Conservation (phyloP, 148 eudicot species). For the Tetragonia tetragonoides region DNA sequence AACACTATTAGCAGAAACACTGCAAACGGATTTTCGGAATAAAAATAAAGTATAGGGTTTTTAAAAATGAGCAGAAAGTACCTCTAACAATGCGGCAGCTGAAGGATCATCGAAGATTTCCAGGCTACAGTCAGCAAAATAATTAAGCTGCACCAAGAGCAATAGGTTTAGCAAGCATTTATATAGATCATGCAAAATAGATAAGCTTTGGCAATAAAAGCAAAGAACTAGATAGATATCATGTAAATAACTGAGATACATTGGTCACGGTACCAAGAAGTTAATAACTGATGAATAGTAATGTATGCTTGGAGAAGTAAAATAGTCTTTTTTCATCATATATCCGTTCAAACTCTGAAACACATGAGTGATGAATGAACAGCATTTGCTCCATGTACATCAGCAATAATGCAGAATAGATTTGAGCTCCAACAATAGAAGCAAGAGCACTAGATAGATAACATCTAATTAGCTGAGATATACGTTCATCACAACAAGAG, state of each 20-base stretch:
- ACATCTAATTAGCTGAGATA: no score
- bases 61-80: slow-evolving; percentile 19
- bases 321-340: no score
- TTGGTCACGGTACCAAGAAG: background rate
- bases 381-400: no score
- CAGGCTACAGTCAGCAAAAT: slow-evolving; percentile 86
- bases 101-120: slow-evolving; percentile 95
- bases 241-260: background rate
- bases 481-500: no score
- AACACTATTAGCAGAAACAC: no score
- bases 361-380: no score
- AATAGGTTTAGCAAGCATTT: slow-evolving; percentile 19
- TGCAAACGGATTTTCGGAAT: background rate
- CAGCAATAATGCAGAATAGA: no score
- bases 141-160: slow-evolving; percentile 69
- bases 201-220: background rate
- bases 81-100: slow-evolving; percentile 82
- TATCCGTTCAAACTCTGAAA: no score
- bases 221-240: background rate
- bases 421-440: no score
- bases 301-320: background rate
- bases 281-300: background rate
- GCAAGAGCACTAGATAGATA: no score
- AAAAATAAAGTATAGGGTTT: background rate
- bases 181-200: background rate